Evolutionary conservation across 2,329 filamentous ascomycete genomes (phyloP).

Genomic region (Dendrostoma leiphaemia): DNA sequence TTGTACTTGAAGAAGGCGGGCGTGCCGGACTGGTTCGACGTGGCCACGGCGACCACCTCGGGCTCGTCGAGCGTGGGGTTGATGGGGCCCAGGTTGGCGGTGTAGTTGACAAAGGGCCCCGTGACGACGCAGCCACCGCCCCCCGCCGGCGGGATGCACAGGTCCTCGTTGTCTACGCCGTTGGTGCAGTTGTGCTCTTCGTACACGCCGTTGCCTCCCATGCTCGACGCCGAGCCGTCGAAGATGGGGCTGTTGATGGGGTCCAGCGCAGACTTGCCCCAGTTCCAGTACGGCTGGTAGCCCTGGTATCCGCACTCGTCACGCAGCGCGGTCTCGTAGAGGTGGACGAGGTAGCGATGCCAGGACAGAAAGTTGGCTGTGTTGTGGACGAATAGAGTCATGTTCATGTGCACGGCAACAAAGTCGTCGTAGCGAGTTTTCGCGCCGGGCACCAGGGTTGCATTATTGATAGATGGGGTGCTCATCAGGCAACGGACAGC

Average conservation of each 20-base stretch:
- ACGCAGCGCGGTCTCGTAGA: conserved; percentile 4
- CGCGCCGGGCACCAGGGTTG: conserved; percentile 31
- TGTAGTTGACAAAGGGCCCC: not conserved
- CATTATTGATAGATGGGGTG: too few species aligned
- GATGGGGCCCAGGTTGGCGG: not conserved
- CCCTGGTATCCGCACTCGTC: conserved; percentile 13
- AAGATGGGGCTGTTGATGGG: not conserved
- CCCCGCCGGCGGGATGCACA: not conserved
- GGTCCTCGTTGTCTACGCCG: too few species aligned
- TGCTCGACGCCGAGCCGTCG: not conserved
- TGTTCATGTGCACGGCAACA: conserved; percentile 46
- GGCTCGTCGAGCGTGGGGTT: conserved; percentile 20
- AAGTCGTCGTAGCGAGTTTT: conserved; percentile 41
- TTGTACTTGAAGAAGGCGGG: conserved; percentile 6
- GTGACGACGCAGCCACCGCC: not conserved
- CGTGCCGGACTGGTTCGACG: too few species aligned
- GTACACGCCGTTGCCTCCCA: conserved; percentile 11
- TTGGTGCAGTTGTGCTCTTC: conserved; percentile 29
- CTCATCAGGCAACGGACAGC: too few species aligned
- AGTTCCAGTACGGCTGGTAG: conserved; percentile 14
- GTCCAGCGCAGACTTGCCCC: conserved; percentile 3
- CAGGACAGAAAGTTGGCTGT: conserved; percentile 13
- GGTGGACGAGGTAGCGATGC: conserved; percentile 13
- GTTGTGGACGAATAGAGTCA: conserved; percentile 36
- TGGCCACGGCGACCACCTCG: conserved; percentile 15